Evolutionary conservation across 768 basidiomycete species (phyloP).

Genomic region (Tricholomella constricta): DNA sequence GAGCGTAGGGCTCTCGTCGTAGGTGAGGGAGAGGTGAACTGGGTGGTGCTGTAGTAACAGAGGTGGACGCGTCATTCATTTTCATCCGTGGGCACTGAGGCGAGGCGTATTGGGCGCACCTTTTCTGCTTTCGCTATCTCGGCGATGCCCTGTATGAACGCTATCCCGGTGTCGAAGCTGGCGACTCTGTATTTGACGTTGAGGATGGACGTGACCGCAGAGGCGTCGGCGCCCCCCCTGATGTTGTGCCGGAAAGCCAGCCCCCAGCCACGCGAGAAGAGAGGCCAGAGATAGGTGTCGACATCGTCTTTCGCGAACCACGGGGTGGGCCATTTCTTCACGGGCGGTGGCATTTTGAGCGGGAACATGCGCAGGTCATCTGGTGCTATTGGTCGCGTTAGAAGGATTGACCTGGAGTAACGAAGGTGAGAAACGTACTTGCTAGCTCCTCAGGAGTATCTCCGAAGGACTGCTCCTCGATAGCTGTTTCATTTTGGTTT

Average conservation of each 20-base stretch:
- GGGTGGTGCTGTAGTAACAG: slow-evolving; percentile 33
- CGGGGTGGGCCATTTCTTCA: slow-evolving; percentile 29
- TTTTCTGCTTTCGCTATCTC: slow-evolving; percentile 26
- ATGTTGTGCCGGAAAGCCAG: slow-evolving; percentile 2
- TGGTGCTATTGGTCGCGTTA: neutral
- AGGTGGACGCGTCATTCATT: too few species aligned
- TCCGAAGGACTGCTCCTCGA: too few species aligned
- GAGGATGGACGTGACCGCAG: slow-evolving; percentile 10
- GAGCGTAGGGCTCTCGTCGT: slow-evolving; percentile 14
- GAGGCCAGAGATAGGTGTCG: slow-evolving; percentile 34
- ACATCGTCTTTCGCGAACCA: slow-evolving; percentile 35
- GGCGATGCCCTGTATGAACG: slow-evolving; percentile 19
- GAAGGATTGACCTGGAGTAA: too few species aligned
- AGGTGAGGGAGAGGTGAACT: slow-evolving; percentile 14
- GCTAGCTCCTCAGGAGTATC: slow-evolving; percentile 4
- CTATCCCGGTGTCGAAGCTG: slow-evolving; percentile 15
- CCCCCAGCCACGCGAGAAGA: slow-evolving; percentile 34
- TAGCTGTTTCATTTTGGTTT: slow-evolving; percentile 2
- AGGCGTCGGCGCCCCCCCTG: neutral
- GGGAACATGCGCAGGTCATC: neutral
- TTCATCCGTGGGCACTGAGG: too few species aligned
- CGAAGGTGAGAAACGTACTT: neutral
- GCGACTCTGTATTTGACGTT: slow-evolving; percentile 20
- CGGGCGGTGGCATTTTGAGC: slow-evolving; percentile 22
- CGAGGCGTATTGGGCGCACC: slow-evolving; percentile 27